phyloP scores from a whole-genome alignment of 208 protist genomes.

The Naegleria fowleri region DNA sequence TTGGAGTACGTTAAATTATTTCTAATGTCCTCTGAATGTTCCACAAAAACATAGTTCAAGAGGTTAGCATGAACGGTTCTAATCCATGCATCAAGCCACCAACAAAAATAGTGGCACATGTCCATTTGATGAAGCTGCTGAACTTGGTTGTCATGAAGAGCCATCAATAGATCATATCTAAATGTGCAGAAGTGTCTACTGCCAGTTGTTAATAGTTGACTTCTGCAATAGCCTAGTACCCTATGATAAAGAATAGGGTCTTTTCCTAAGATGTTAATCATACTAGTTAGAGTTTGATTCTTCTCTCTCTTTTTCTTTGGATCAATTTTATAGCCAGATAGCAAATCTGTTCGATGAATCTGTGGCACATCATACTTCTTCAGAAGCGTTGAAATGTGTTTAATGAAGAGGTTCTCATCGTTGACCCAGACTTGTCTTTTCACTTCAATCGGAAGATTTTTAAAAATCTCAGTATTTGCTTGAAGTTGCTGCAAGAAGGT shows the following conservation, averaged over 20 bases:
- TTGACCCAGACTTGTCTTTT: conserved; percentile 21
- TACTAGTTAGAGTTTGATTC: neutral
- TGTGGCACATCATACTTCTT: neutral
- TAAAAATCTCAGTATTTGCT: neutral
- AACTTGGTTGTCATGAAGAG: neutral
- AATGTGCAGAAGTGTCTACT: neutral
- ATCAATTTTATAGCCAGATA: neutral
- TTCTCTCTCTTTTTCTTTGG: conserved; percentile 13
- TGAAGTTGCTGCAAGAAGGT: neutral
- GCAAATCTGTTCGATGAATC: neutral
- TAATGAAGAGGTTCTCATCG: neutral
- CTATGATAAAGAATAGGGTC: neutral
- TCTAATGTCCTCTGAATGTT: neutral
- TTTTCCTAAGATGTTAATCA: neutral
- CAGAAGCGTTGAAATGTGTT: conserved; percentile 2
- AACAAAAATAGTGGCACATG: conserved; percentile 3
- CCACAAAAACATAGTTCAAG: neutral
- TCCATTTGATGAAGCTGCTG: conserved; percentile 10
- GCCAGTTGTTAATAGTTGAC: neutral
- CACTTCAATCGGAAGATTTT: neutral
- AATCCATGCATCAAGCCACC: conserved; percentile 9
- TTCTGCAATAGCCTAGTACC: neutral
- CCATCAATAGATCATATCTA: neutral
- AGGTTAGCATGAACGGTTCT: neutral
- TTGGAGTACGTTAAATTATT: neutral